Evolutionary conservation across 768 basidiomycete genomes (phyloP).

Genomic region (Pleurotus citrinopileatus): DNA sequence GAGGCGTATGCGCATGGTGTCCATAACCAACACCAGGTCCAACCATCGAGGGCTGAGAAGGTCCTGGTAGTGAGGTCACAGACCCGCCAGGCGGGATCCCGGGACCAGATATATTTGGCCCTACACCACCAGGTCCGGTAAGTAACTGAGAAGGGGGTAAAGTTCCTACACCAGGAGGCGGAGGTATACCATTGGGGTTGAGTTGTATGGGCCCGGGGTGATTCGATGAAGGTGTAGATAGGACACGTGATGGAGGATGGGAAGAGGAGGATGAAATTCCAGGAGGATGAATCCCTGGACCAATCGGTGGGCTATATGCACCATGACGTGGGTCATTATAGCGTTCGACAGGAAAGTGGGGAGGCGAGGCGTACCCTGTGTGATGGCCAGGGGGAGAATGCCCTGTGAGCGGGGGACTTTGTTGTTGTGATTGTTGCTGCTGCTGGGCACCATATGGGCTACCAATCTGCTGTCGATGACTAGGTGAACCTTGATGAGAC

Average conservation of each 20-base stretch:
- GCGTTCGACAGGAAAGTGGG: background rate
- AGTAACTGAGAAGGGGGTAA: background rate
- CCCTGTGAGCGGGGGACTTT: conserved; percentile 5
- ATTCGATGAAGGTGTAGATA: no score
- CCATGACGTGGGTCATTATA: no score
- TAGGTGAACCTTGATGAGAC: background rate
- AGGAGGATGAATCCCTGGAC: background rate
- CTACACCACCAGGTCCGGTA: conserved; percentile 6
- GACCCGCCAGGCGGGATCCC: background rate
- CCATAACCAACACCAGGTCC: conserved; percentile 8
- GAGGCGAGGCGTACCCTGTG: background rate
- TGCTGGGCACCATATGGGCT: conserved; percentile 13
- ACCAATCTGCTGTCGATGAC: background rate
- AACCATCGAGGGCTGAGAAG: background rate
- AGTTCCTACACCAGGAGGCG: background rate
- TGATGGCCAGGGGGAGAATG: conserved; percentile 4
- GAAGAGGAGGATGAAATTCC: background rate
- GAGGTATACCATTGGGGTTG: background rate
- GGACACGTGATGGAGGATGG: background rate
- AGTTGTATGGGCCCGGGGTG: background rate
- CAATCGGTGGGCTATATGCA: background rate
- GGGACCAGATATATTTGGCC: background rate
- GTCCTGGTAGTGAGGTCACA: background rate
- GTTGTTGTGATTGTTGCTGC: conserved; percentile 8
- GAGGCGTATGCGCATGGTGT: background rate